Conservation (phyloP, 306 rosid species). For the Canavalia ensiformis region DNA sequence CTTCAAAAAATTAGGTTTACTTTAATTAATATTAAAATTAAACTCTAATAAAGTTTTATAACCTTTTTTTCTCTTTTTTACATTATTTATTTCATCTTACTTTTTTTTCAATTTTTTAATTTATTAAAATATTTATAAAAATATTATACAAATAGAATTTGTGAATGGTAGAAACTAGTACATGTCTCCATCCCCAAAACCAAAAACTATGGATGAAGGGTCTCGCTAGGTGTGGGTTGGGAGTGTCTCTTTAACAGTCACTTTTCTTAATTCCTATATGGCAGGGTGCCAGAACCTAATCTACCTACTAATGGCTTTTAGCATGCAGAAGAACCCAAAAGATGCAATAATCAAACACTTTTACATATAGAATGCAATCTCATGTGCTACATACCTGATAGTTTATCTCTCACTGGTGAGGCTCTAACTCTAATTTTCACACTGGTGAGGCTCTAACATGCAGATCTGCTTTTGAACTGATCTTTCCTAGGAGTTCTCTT, state of each 20-base stretch:
- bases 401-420: background rate
- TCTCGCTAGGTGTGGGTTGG: background rate
- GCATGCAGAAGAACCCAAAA: constrained; percentile 23
- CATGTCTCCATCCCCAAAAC: no score
- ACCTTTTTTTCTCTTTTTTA: no score
- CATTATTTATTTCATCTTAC: no score
- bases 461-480: background rate
- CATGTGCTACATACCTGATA: background rate
- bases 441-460: background rate
- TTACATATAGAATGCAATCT: background rate
- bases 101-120: no score
- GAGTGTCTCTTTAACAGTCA: constrained; percentile 8
- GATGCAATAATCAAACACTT: constrained; percentile 40
- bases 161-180: no score
- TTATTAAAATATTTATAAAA: no score
- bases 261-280: background rate
- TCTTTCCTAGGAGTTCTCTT: constrained; percentile 10
- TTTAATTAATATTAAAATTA: no score
- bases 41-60: no score
- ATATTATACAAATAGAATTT: no score
- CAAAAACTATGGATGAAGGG: no score
- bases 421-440: constrained; percentile 2
- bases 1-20: no score
- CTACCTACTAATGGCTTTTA: background rate
- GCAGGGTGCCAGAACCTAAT: constrained; percentile 17